Conservation (phyloP, 2,329 filamentous ascomycete genomes). For the Lecanoromycetidae sp. region DNA sequence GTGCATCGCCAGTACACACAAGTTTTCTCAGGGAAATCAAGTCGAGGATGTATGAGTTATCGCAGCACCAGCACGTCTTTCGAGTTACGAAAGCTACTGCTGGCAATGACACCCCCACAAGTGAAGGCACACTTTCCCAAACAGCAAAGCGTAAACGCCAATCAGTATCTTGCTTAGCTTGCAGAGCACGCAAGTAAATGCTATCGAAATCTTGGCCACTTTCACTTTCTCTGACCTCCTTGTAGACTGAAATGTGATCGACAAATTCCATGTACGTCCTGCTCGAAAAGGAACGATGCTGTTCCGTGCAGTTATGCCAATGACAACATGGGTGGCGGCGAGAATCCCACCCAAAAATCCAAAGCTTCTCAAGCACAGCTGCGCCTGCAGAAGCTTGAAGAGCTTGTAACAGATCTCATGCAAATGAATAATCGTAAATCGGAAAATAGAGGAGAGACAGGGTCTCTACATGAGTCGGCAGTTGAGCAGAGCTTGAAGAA, state of each 20-base stretch:
- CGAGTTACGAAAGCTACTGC: not conserved
- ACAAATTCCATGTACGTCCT: not conserved
- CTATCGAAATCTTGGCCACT: too few relatives aligned
- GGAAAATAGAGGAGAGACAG: not conserved
- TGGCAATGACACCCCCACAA: too few relatives aligned
- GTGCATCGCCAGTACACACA: too few relatives aligned
- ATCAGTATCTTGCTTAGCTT: conserved; percentile 3
- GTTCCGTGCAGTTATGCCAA: not conserved
- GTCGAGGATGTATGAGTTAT: conserved; percentile 2
- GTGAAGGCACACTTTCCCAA: not conserved
- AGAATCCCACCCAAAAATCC: not conserved
- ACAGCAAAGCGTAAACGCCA: not conserved
- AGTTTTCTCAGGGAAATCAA: too few relatives aligned
- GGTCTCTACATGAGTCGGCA: not conserved
- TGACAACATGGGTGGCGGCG: not conserved
- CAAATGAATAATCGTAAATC: not conserved
- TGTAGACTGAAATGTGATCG: conserved; percentile 6
- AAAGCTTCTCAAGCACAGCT: conserved; percentile 1
- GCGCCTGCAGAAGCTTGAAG: conserved; percentile 7
- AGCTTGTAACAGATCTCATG: conserved; percentile 4
- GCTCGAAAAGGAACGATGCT: not conserved
- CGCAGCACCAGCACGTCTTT: conserved; percentile 3
- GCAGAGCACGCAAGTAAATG: not conserved
- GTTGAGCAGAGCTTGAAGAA: not conserved
- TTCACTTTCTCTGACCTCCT: not conserved